Base-by-base conservation (phyloP, 306 rosid genomes). In the Prunus padus region DNA sequence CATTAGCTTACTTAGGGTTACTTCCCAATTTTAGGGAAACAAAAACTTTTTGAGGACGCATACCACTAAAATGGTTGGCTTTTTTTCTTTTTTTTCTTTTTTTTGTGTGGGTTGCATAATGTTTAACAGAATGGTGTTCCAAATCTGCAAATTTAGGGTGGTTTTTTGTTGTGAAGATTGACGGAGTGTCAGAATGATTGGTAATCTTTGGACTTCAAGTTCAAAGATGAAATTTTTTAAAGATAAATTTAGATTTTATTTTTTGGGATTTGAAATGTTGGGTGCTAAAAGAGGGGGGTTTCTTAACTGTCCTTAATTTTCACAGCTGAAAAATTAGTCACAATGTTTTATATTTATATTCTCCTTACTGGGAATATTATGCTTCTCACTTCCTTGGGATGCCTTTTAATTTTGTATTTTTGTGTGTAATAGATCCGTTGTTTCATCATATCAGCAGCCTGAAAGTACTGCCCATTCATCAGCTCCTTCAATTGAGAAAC, bases 401-500 rank as follows among this genome's bases (percentile, higher is more conserved):
- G 33, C 46, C 65, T 11, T 68, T 57, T 19, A 6, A 51, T 59
- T 42, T 42, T 18, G 40, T 75, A 28, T 70, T 40, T 15, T 62
- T 26, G 45, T 64, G 33, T 67, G 73, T 51, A 49, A 77, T 69
- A 75, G 77, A 80, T 65, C 86, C 28, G 84, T 74, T 78, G 65
- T 82, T 65, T 55, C 84, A 49, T 68, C 90, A 37, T 69, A 73
- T 66, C 83, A 30, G 70, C 76, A 62, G 63, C 81, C 64, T 23
- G 82, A 87, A 81, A 81, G 77, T 72, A 33, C 71, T 30, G 61
- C 57, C 50, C 78, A 77, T 57, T 30, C 88, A 66, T 74, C 85
- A 40, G 74, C 46, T 25, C 70, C 84, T 77, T 76, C 84, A 16
- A 47, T 81, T 46, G 88, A 78, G 82, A 88, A 81, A 77, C 98